Conservation (phyloP, 2,329 filamentous ascomycete species). For the Leptographium flavum region DNA sequence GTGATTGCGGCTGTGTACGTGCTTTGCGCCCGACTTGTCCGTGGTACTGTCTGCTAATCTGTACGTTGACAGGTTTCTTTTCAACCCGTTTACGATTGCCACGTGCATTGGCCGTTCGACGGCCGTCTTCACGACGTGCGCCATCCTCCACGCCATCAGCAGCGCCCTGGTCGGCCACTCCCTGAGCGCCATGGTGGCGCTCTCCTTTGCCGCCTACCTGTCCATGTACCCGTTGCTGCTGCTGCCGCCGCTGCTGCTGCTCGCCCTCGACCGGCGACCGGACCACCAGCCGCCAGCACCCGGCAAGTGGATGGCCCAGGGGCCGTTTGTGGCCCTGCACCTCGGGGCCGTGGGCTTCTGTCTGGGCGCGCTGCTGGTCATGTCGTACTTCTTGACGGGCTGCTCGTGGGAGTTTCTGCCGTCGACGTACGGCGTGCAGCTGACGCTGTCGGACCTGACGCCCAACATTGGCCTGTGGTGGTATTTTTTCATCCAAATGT, state of each 20-base stretch:
- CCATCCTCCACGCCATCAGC: constrained; percentile 70
- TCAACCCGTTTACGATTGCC: constrained; percentile 87
- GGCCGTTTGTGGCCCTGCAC: constrained; percentile 40
- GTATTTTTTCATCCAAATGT: constrained; percentile 99
- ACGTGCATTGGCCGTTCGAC: constrained; percentile 86
- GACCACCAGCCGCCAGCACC: background rate
- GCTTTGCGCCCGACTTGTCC: background rate
- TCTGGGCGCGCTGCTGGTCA: constrained; percentile 47
- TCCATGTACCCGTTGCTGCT: constrained; percentile 85
- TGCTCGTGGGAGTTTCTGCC: constrained; percentile 74
- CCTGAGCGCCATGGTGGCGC: constrained; percentile 65
- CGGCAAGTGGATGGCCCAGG: background rate
- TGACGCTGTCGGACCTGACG: constrained; percentile 81
- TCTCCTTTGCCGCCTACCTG: constrained; percentile 79
- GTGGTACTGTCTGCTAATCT: constrained; percentile 38
- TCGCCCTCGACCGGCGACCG: constrained; percentile 57
- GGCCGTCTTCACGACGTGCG: constrained; percentile 75
- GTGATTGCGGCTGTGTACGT: constrained; percentile 66
- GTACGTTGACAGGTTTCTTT: constrained; percentile 69
- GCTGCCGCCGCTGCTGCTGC: constrained; percentile 64
- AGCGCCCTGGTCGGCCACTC: constrained; percentile 63
- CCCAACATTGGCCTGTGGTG: constrained; percentile 96
- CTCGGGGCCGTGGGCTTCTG: constrained; percentile 37
- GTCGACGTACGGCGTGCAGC: constrained; percentile 85
- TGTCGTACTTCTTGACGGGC: constrained; percentile 59